Evolutionary conservation across 352 stramenopile genomes (phyloP), one percentile per base, ranked within the genome.

Genomic region (Peronospora destructor): DNA sequence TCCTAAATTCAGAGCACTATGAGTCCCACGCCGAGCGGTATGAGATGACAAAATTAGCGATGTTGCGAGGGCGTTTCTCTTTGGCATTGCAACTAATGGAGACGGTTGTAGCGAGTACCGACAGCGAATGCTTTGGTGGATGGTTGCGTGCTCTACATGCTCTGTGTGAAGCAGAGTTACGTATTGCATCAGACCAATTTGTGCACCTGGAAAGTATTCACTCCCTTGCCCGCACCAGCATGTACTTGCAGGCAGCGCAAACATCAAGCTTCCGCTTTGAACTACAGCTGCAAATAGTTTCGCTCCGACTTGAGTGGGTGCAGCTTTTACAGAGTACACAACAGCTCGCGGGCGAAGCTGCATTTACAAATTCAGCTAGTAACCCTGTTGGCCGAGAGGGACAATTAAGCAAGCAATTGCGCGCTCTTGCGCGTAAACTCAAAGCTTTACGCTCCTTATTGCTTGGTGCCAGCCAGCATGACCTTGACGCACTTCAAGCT

Each of bases 81-180:
- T 34, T 73, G 9, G 68, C 63, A 7, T 17, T 34, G 4, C 44
- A 64, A 25, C 39, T 79, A 19, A 35, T 77, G 25, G 38, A 53
- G 9, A 26, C 50, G 1, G 45, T 83, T 29, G 49, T 57, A 11
- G 42, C 32, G 4, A 55, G 45, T 11, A 19, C 53, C 9, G 66
- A 76, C 16, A 66, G 64, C 19, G 68, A 80, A 36, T 72, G 57
- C 34, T 78, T 74, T 62, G 67, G 69, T 17, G 61, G 68, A 8
- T 84, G 72, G 72, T 19, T 84, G 6, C 43, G 59, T 21, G 69
- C 64, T 14, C 44, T 84, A 13, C 35, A 50, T 7, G 61, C 38
- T 1, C 35, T 77, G 30, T 68, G 58, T 43, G 43, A 73, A 54
- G 61, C 68, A 4, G 67, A 73, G 43, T 61, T 50, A 11, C 39